Evolutionary conservation across 768 basidiomycete species (phyloP), one percentile per base, ranked within the genome.

Genomic region (Pulveroboletus sp.): DNA sequence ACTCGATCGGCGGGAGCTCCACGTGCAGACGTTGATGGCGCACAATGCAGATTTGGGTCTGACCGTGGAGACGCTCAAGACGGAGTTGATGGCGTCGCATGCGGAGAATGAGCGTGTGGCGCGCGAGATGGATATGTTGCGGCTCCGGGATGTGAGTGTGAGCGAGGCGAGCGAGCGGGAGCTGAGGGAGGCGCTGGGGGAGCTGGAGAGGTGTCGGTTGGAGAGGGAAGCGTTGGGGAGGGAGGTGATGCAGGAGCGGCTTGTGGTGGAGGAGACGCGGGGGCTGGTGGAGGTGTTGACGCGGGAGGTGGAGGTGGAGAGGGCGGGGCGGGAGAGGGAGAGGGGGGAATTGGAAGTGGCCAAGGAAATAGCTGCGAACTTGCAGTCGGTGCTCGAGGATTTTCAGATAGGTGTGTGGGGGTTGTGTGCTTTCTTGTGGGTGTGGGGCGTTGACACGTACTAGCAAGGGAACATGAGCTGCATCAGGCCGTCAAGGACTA

Each of bases 311-410:
- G 87, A 89, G 45, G 64, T 85, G 8, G 81, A 87, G 55, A 72
- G 76, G 37, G 83, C 82, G 45, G 76, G 74, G 29, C 70, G 82
- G 56, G 76, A 80, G 58, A 71, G 77, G 55, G 81, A 84, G 16
- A 62, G 66, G 25, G 72, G 60, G 0, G 80, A 83, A 52, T 72
- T 92, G 34, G 84, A 84, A 52, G 66, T 71, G 17, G 90, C 91
- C 57, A 74, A 74, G 52, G 85, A 90, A 70, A 88, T 85, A 59
- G 80, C 84, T 5, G 73, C 69, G 7, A 98, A 98, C 69, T 66
- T 99, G 50, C 90, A 97, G 65, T 86, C 87, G 4, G 97, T 99
- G 4, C 70, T 99, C 59, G 86, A 91, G 62, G 97, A 98, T 69
- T 99, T 98, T 70, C 93, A 98, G 70, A 75, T 84, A 45, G 87